Base-by-base conservation (phyloP, 2,329 filamentous ascomycete genomes). In the Chaetomiaceae sp. region DNA sequence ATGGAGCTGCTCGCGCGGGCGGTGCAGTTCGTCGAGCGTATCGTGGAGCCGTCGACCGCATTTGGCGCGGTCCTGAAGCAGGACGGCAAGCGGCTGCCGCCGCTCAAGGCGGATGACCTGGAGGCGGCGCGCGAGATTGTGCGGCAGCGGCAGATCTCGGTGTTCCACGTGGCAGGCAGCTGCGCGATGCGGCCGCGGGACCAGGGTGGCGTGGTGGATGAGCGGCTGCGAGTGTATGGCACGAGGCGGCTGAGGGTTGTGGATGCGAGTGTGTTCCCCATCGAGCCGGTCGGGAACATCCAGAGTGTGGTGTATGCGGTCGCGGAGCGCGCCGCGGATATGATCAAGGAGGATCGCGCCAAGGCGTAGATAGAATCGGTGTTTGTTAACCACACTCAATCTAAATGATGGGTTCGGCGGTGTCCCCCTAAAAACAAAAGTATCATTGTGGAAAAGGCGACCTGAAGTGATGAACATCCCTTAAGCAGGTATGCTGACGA, bases 91-190 rank as follows among this genome's bases (percentile, higher is more conserved):
- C 69, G 71, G 0, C 55, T 68, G 7, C 73, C 70, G 8, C 63
- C 65, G 5, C 56, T 71, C 7, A 65, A 32, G 10, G 65, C 58
- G 0, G 61, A 65, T 42, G 61, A 62, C 11, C 51, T 72, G 2
- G 71, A 73, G n/a, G 53, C 58, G 1, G 70, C 71, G 3, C 65
- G 59, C 42, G 65, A 71, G 37, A 64, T 72, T 23, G 68, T 73
- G 21, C 62, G 66, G 2, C 62, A 63, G 32, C 55, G 62, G 0
- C 62, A 67, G 46, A 68, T 72, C 4, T 68, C 69, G 6, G 65
- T 66, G 32, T 80, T 74, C 59, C 78, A 81, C 61, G 71, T 75
- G 0, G 65, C 70, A 2, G 75, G 79, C 11, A 79, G 74, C n/a
- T 71, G 72, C 51, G 51, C 60, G 11, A 62, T 64, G 62, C 42